These are phyloP conservation scores for Aurantiochytrium sp. DNA, from an alignment of 108 stramenopile species.

Conservation along the genomic window DNA sequence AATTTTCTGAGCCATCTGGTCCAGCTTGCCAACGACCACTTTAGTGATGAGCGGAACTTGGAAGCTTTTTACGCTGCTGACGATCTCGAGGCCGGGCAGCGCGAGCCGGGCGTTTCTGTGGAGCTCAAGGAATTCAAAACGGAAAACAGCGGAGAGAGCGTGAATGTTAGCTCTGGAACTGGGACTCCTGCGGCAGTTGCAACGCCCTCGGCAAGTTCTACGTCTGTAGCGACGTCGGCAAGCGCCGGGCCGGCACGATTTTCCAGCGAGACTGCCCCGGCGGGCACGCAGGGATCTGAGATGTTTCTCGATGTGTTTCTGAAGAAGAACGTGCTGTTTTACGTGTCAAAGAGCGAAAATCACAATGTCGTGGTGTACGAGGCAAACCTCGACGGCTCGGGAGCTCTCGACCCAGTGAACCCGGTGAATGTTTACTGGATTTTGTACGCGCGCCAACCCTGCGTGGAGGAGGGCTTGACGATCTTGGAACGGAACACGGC, in stretches of 20 bases:
- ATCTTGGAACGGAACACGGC: neutral
- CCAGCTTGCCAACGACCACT: neutral
- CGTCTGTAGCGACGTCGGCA: too few relatives aligned
- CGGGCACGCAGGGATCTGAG: neutral
- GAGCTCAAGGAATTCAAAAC: neutral
- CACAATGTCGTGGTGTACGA: neutral
- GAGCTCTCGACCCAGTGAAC: neutral
- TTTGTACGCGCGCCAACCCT: neutral
- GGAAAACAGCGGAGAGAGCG: too few relatives aligned
- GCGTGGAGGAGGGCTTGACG: neutral
- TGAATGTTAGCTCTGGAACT: too few relatives aligned
- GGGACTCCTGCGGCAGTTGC: too few relatives aligned
- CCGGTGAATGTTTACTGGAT: constrained; percentile 4
- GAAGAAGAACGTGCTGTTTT: neutral
- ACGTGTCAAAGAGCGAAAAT: neutral
- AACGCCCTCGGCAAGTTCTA: too few relatives aligned
- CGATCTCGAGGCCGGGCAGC: neutral
- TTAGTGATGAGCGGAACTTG: constrained; percentile 7
- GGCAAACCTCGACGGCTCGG: neutral
- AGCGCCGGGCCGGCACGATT: neutral
- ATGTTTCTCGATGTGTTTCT: neutral
- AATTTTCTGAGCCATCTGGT: neutral
- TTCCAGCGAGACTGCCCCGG: neutral
- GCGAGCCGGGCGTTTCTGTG: neutral
- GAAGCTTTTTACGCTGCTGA: neutral